Base-by-base conservation (phyloP, 2,329 filamentous ascomycete genomes). In the Akanthomyces muscarius region DNA sequence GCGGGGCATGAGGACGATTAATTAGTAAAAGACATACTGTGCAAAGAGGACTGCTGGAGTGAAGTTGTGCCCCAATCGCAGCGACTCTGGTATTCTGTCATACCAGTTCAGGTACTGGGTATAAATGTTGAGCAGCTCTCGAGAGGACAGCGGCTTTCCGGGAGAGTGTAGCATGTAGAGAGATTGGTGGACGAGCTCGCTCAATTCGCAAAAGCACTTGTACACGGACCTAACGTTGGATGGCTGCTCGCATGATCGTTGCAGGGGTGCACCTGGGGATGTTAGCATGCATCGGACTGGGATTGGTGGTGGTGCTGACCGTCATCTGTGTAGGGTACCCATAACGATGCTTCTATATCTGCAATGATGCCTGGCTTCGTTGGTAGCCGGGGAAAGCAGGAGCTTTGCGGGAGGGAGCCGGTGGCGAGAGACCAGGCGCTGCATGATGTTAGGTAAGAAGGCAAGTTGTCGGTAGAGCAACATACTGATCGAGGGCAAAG, bases 111-210 rank as follows among this genome's bases (percentile, higher is more conserved):
- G 79, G 67, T 90, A 92, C 67, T 87, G 83, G 0, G 83, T 85
- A 67, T 92, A 91, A 30, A 85, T 84, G 54, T 79, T 81, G 10
- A 90, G 77, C 2, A 92, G 76, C 45, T 85, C 83, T 45, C 83
- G 81, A 66, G 86, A 86, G 0, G 85, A 89, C 51, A 91, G 78
- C 5, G 84, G 84, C 62, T 83, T 81, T 16, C 84, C 86, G 0
- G 89, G 89, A 4, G 89, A 87, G 70, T 91, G 89, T n/a, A 91
- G 81, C 45, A 89, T 82, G 70, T 88, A 89, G 23, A 90, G 79
- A 36, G 87, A 88, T 67, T 89, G 83, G 71, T 90, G 89, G 1
- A 91, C 86, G 1, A 92, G 82, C 73, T 91, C 88, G 65, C 87
- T 90, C 57, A 92, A 80, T 69, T 88, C 86, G 69, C 87, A 89